Percentiles rank a stretch among this genome's conserved stretches.
Conservation (phyloP, 225 moss, liverwort and hornwort genomes). For the Takakia lepidozioides region DNA sequence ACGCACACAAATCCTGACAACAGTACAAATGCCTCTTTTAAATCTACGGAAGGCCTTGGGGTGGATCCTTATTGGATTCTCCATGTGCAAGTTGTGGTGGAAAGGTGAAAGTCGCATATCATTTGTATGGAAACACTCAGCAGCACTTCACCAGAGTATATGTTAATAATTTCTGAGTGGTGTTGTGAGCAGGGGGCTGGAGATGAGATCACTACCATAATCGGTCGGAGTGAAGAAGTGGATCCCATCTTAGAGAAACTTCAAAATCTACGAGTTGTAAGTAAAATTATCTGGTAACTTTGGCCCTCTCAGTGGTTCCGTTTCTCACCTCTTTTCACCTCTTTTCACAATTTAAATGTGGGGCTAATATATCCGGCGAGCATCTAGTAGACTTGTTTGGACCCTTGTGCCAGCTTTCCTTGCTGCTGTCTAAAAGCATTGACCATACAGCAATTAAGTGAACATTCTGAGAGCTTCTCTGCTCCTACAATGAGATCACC, state of each 20-base stretch:
- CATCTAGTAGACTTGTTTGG: neutral
- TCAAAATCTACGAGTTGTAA: constrained; percentile 25
- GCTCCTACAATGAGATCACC: neutral
- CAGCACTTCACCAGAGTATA: no score
- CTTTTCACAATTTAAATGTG: no score
- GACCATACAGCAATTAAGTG: neutral
- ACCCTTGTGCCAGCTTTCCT: neutral
- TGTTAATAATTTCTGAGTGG: no score
- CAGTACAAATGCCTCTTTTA: no score
- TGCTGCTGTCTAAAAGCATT: neutral
- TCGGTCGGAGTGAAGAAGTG: constrained; percentile 16
- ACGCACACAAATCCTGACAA: no score
- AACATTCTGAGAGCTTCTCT: neutral
- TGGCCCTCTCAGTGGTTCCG: neutral
- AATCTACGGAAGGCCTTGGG: no score
- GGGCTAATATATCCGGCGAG: no score
- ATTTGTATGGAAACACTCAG: no score
- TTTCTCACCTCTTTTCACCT: neutral
- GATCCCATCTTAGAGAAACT: constrained; percentile 24
- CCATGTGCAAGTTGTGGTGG: no score
- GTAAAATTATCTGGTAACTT: neutral
- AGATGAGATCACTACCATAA: constrained; percentile 37
- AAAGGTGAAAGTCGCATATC: no score
- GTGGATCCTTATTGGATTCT: no score
- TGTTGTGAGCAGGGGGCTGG: constrained; percentile 33